A percentile compares a stretch with the other conserved stretches of the same genome.
These are phyloP conservation scores for Saccharum spontaneum DNA, from an alignment of 176 grass and related monocot genomes.

Conservation along the genomic window DNA sequence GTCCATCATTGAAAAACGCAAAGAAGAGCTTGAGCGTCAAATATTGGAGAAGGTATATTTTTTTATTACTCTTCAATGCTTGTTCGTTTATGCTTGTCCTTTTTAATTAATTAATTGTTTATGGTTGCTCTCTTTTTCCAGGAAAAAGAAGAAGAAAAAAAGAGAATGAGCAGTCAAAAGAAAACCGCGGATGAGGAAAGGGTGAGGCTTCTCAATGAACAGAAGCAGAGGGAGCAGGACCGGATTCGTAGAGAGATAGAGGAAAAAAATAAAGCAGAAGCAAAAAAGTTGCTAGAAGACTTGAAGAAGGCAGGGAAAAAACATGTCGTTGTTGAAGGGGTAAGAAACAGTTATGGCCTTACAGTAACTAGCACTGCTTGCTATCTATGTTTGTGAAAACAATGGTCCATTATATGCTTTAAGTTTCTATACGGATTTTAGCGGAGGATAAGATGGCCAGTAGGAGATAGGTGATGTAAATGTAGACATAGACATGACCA, in stretches of 20 bases:
- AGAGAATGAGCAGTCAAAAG: constrained; percentile 58
- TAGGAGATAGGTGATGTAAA: not conserved
- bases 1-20: constrained; percentile 94
- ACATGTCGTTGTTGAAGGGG: constrained; percentile 64
- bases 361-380: not conserved
- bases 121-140: constrained; percentile 26
- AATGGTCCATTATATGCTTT: not conserved
- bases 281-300: constrained; percentile 51
- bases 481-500: not conserved
- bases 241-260: constrained; percentile 67
- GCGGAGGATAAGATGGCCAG: not conserved
- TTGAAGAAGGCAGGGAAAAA: constrained; percentile 62
- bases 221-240: constrained; percentile 62
- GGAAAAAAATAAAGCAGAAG: constrained; percentile 70
- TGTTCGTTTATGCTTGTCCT: not conserved
- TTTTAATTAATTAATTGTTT: not conserved
- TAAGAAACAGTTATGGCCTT: constrained; percentile 35
- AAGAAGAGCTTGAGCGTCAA: constrained; percentile 96
- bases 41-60: constrained; percentile 85
- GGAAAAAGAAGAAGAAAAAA: constrained; percentile 89
- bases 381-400: not conserved
- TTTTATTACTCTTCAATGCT: not conserved
- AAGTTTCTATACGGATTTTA: not conserved
- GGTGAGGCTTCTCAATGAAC: constrained; percentile 65
- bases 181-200: constrained; percentile 73